Percentiles rank a stretch among this genome's conserved stretches.
phyloP scores from a whole-genome alignment of 176 grass and related monocot species.

The Pharus latifolius region DNA sequence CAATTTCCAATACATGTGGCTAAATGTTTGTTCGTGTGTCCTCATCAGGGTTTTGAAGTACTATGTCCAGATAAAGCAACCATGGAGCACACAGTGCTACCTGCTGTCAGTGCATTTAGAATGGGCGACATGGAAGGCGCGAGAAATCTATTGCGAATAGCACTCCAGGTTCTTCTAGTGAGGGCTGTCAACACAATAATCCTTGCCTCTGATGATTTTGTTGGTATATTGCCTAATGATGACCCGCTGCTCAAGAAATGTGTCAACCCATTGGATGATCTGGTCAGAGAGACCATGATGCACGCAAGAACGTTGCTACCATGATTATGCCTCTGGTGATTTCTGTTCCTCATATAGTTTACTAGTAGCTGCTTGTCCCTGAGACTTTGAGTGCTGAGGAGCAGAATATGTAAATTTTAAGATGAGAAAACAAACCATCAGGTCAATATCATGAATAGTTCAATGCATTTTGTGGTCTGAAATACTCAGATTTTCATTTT shows the following conservation, averaged over 20 bases:
- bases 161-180: slow-evolving; percentile 70
- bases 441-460: neutral
- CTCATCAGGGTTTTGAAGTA: slow-evolving; percentile 63
- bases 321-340: neutral
- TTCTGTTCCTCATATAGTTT: neutral
- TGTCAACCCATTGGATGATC: slow-evolving; percentile 61
- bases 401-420: slow-evolving; percentile 18
- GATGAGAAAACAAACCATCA: neutral
- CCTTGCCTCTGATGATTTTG: slow-evolving; percentile 61
- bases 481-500: too few species aligned
- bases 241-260: slow-evolving; percentile 60
- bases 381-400: neutral
- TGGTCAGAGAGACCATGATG: slow-evolving; percentile 36
- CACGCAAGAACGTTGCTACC: slow-evolving; percentile 9
- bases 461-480: neutral
- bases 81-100: slow-evolving; percentile 54
- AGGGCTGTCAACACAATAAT: slow-evolving; percentile 56
- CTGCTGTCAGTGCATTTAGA: slow-evolving; percentile 38
- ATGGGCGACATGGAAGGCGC: slow-evolving; percentile 69
- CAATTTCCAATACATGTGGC: neutral
- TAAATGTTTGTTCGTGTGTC: slow-evolving; percentile 6
- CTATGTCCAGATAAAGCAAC: slow-evolving; percentile 56
- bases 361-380: slow-evolving; percentile 4
- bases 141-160: slow-evolving; percentile 57
- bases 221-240: slow-evolving; percentile 54